Percentiles rank a stretch among this genome's conserved stretches.
phyloP scores from a whole-genome alignment of 164 flowering plant species.

The Umbellularia californica region DNA sequence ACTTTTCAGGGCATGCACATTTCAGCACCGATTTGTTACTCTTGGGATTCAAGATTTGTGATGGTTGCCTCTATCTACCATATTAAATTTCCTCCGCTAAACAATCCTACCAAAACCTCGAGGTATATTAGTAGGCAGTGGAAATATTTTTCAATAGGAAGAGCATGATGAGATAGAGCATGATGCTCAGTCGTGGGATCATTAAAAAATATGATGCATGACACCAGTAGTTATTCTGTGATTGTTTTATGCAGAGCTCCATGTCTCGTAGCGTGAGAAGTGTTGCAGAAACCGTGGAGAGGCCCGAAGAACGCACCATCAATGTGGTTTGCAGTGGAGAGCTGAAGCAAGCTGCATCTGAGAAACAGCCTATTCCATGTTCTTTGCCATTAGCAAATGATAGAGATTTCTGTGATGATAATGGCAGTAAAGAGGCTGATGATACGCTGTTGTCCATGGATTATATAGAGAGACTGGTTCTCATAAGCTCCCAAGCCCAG shows the following conservation, averaged over 20 bases:
- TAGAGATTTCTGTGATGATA: slow-evolving; percentile 15
- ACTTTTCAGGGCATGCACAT: too few species aligned
- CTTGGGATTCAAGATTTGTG: too few species aligned
- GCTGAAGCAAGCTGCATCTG: slow-evolving; percentile 20
- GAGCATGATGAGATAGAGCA: too few species aligned
- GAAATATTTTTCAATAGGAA: too few species aligned
- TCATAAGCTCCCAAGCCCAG: slow-evolving; percentile 41
- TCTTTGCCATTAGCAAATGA: slow-evolving; percentile 37
- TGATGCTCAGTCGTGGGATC: too few species aligned
- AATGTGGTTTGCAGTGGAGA: slow-evolving; percentile 26
- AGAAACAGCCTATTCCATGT: slow-evolving; percentile 23
- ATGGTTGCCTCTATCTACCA: too few species aligned
- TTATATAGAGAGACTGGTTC: slow-evolving; percentile 45
- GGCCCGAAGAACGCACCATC: slow-evolving; percentile 9
- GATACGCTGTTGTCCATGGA: slow-evolving; percentile 29
- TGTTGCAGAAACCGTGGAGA: slow-evolving; percentile 15
- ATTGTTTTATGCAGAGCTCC: slow-evolving; percentile 32
- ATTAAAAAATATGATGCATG: neutral
- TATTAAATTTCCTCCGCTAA: too few species aligned
- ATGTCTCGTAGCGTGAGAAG: slow-evolving; percentile 13
- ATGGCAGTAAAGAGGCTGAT: slow-evolving; percentile 17
- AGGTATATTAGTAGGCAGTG: too few species aligned
- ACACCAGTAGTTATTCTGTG: neutral
- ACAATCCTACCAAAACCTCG: too few species aligned
- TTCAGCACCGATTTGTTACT: too few species aligned